Evolutionary conservation across 805 yeast species (phyloP), one percentile per base, ranked within the genome.

Genomic region (Kregervanrija pseudodelftensis): DNA sequence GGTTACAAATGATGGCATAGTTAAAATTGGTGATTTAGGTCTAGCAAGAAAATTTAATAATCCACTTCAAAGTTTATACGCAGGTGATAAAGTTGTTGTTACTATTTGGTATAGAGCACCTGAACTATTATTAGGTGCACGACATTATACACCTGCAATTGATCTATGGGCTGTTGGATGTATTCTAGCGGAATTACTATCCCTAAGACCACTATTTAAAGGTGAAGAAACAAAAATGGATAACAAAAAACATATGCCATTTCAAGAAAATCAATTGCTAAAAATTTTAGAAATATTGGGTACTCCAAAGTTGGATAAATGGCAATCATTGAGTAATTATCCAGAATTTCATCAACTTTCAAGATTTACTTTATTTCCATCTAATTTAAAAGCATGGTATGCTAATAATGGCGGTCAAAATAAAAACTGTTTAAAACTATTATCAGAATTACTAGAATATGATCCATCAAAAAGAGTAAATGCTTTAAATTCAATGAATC

Each of bases 161-260:
- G 96, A 93, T 66, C 62, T 86, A 33, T 90, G 98, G 98, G 95
- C 98, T 0, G 87, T 86, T 4, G 98, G 98, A 0, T 90, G 97
- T 61, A 90, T 90, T 4, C 68, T 91, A 53, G 98, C 96, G 0
- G 99, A 93, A 60, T 67, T 93, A 42, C 68, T 93, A 11, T 86
- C 95, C 1, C 65, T 93, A 31, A 68, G 96, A 54, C 99, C 99
- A 0, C 82, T 93, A 9, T 93, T 93, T 68, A 93, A 93, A 62
- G 99, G 99, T 43, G 99, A 93, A 64, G 99, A 93, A 59, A 93
- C 95, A 11, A 91, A 91, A 55, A 85, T 91, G 76, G 98, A 90
- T 61, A 85, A 85, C 53, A 91, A 89, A 58, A 90, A 91, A 58
- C 83, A 80, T 45, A 90, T 91, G 4, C 97, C 98, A 2, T 93